Percentiles rank a stretch among this genome's conserved stretches.
These are phyloP conservation scores for Lasiosphaeriaceae sp. DNA, from an alignment of 495 filamentous ascomycete species.

Conservation along the genomic window DNA sequence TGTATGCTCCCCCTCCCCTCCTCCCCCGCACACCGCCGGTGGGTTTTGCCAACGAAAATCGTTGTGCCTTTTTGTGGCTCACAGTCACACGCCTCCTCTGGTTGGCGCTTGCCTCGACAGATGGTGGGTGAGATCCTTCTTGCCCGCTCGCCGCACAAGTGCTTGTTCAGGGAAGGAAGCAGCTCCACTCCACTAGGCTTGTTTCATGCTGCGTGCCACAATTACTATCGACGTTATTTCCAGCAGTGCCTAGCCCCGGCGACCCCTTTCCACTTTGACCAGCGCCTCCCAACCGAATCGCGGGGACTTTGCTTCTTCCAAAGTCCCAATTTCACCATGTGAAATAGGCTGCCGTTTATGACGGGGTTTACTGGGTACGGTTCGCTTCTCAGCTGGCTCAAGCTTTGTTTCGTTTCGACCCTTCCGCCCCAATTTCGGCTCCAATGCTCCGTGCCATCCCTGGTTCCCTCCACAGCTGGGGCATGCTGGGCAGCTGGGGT, in stretches of 20 bases:
- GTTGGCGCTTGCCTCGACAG: not conserved
- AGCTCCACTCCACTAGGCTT: constrained; percentile 17
- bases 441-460: no score
- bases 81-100: not conserved
- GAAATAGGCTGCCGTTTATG: no score
- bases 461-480: no score
- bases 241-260: no score
- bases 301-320: no score
- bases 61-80: not conserved
- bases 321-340: no score
- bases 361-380: no score
- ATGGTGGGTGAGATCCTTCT: not conserved
- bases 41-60: not conserved
- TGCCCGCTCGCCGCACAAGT: not conserved
- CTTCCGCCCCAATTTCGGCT: not conserved
- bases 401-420: not conserved
- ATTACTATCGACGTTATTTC: not conserved
- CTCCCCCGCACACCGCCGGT: not conserved
- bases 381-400: no score
- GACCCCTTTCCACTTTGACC: no score
- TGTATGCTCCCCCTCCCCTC: not conserved
- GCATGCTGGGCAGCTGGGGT: no score
- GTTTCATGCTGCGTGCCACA: constrained; percentile 12
- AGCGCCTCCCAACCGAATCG: no score
- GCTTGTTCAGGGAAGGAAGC: not conserved